A percentile compares a stretch with the other conserved stretches of the same genome.
Conservation (phyloP, 2,329 filamentous ascomycete species). For the Pezicula carpinea region DNA sequence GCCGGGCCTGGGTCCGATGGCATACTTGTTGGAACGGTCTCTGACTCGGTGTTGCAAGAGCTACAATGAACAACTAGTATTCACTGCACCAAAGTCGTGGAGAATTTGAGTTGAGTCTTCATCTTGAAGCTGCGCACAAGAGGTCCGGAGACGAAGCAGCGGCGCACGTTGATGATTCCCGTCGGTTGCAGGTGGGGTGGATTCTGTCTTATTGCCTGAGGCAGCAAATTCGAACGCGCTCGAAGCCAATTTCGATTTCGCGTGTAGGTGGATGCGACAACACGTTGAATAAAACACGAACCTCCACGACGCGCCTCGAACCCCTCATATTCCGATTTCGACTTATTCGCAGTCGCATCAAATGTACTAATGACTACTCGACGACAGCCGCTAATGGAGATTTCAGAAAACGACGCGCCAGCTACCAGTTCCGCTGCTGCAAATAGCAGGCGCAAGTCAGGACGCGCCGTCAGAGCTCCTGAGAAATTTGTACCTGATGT, state of each 20-base stretch:
- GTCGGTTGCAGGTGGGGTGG: no score
- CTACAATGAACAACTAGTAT: neutral
- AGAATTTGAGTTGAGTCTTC: no score
- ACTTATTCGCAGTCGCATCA: constrained; percentile 7
- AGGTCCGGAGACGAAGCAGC: no score
- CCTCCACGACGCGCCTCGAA: constrained; percentile 46
- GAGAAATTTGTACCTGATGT: constrained; percentile 54
- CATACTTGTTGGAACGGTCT: neutral
- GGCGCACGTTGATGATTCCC: no score
- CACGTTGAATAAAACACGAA: neutral
- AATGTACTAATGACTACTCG: constrained; percentile 34
- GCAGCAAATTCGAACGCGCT: neutral
- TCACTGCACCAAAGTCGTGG: no score
- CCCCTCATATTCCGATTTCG: constrained; percentile 29
- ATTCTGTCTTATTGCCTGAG: no score
- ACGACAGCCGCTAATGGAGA: constrained; percentile 45
- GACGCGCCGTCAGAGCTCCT: constrained; percentile 60
- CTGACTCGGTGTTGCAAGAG: no score
- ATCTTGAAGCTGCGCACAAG: no score
- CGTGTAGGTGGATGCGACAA: neutral
- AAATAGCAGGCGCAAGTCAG: constrained; percentile 56
- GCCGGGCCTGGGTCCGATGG: no score
- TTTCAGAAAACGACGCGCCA: constrained; percentile 45
- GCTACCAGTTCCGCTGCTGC: constrained; percentile 46
- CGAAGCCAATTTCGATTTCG: neutral